Evolutionary conservation across 495 filamentous ascomycete genomes (phyloP).

Genomic region (Neurospora intermedia): DNA sequence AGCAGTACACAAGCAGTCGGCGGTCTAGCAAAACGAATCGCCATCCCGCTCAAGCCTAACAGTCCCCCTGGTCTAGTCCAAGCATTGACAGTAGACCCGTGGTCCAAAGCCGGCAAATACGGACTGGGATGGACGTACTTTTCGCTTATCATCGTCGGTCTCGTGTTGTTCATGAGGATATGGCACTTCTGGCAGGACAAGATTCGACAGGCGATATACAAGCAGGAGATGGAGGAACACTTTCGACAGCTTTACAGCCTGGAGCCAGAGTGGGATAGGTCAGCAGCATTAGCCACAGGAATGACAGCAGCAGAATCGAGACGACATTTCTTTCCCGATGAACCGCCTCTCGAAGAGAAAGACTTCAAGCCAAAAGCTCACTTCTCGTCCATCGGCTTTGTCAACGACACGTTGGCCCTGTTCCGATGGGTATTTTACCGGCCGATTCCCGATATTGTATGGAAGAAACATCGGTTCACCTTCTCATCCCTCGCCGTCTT

Average conservation of each 20-base stretch:
- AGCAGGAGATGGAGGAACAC: constrained; percentile 55
- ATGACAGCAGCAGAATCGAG: constrained; percentile 37
- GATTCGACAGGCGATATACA: constrained; percentile 71
- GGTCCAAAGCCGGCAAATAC: constrained; percentile 73
- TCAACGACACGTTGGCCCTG: constrained; percentile 67
- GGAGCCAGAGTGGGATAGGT: constrained; percentile 53
- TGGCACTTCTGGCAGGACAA: constrained; percentile 85
- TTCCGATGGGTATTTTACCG: constrained; percentile 81
- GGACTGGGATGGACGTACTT: constrained; percentile 84
- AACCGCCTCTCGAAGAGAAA: constrained; percentile 33
- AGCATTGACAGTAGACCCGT: constrained; percentile 69
- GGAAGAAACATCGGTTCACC: constrained; percentile 51
- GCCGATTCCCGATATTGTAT: constrained; percentile 58
- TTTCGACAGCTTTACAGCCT: constrained; percentile 41
- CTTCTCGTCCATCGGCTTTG: constrained; percentile 53
- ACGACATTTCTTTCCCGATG: constrained; percentile 61
- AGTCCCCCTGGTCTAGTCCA: constrained; percentile 61
- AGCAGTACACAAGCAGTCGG: constrained; percentile 18
- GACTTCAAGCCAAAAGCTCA: constrained; percentile 53
- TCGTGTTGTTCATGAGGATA: constrained; percentile 53
- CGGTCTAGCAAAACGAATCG: constrained; percentile 58
- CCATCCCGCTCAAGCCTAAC: constrained; percentile 57
- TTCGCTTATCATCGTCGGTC: constrained; percentile 54
- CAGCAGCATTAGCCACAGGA: constrained; percentile 58
- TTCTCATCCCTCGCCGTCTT: constrained; percentile 69